Evolutionary conservation across 306 rosid genomes (phyloP).

Genomic region (Fagus crenata): DNA sequence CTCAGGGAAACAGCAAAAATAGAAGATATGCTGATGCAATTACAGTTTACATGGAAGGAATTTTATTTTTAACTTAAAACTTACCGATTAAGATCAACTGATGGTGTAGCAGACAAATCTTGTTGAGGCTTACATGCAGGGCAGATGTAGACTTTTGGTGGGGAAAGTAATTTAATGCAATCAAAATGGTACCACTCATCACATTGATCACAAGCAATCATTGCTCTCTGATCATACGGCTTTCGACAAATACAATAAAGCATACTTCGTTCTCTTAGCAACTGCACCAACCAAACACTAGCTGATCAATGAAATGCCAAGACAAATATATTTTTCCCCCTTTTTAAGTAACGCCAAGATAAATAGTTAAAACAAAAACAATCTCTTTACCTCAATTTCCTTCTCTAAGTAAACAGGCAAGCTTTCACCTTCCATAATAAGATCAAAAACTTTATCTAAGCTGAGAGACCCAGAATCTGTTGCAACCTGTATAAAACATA

Average conservation of each 20-base stretch:
- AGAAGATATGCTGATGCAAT: background rate
- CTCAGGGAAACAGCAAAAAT: conserved; percentile 5
- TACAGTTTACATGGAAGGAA: background rate
- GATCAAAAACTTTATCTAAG: conserved; percentile 64
- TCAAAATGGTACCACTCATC: conserved; percentile 96
- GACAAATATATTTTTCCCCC: background rate
- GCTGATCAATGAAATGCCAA: conserved; percentile 20
- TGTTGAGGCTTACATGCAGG: conserved; percentile 76
- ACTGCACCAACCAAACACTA: conserved; percentile 49
- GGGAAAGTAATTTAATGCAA: conserved; percentile 61
- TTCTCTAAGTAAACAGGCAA: conserved; percentile 67
- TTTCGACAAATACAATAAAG: conserved; percentile 90
- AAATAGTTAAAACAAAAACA: background rate
- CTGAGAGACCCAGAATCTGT: conserved; percentile 67
- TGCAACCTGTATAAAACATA: conserved; percentile 53
- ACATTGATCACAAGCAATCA: conserved; percentile 89
- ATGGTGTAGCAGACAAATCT: conserved; percentile 31
- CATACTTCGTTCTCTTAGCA: conserved; percentile 76
- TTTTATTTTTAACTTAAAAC: conserved; percentile 2
- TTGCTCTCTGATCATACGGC: conserved; percentile 70
- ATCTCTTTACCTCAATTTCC: conserved; percentile 64
- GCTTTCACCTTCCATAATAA: conserved; percentile 70
- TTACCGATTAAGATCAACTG: conserved; percentile 62
- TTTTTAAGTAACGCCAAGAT: background rate
- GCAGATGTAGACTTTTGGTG: conserved; percentile 69